phyloP scores from a whole-genome alignment of 2,329 filamentous ascomycete species.

The Cercospora sp. region DNA sequence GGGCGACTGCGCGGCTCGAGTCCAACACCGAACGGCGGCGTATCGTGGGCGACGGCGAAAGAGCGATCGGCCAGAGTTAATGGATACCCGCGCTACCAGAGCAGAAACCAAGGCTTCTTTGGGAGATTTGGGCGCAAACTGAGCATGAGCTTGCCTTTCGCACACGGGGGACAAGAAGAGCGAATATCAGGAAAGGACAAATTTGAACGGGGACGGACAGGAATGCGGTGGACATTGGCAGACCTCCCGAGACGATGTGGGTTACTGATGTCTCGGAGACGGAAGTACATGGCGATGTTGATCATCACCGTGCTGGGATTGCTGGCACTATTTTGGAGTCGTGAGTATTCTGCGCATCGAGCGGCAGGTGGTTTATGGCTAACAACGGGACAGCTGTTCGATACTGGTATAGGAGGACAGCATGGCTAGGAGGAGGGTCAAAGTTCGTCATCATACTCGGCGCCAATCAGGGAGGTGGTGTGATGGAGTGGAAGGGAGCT shows the following conservation, averaged over 20 bases:
- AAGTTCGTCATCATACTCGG: conserved; percentile 93
- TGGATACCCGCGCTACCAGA: conserved; percentile 72
- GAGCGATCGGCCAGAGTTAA: conserved; percentile 71
- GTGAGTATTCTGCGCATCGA: conserved; percentile 24
- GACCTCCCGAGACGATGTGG: conserved; percentile 33
- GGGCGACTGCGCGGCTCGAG: conserved; percentile 66
- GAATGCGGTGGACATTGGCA: conserved; percentile 13
- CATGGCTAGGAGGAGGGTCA: conserved; percentile 75
- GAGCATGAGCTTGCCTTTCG: conserved; percentile 74
- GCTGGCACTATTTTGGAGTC: conserved; percentile 30
- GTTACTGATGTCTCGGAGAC: conserved; percentile 33
- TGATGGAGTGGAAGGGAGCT: conserved; percentile 98
- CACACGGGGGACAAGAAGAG: conserved; percentile 48
- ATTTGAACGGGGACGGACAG: conserved; percentile 53
- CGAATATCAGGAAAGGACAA: conserved; percentile 77
- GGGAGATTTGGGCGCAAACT: conserved; percentile 78
- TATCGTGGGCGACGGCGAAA: conserved; percentile 82
- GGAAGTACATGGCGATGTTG: conserved; percentile 34
- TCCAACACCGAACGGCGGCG: conserved; percentile 51
- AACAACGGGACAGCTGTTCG: conserved; percentile 52
- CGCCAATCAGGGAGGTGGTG: conserved; percentile 91
- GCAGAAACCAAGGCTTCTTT: conserved; percentile 83
- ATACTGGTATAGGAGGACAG: conserved; percentile 67
- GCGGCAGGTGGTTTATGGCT: conserved; percentile 1
- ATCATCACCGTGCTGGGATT: conserved; percentile 29